Evolutionary conservation across 805 yeast genomes (phyloP).

Genomic region (Wickerhamomyces mucosus): DNA sequence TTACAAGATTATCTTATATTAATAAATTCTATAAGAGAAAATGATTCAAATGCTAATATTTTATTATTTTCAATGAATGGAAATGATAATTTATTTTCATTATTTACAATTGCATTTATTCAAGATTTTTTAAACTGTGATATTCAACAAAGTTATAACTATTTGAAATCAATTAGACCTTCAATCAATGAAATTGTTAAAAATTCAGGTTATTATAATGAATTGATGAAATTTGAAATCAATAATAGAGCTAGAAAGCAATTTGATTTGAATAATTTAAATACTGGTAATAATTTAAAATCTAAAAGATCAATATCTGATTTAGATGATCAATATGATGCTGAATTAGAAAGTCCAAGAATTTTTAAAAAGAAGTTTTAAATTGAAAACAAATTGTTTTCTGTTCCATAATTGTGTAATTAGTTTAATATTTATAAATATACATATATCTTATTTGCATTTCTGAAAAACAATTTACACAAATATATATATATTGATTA

Average conservation of each 20-base stretch:
- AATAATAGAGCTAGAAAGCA: slow-evolving; percentile 14
- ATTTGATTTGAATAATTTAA: slow-evolving; percentile 2
- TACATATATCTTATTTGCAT: too few species aligned
- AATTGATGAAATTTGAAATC: slow-evolving; percentile 14
- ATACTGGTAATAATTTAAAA: slow-evolving; percentile 4
- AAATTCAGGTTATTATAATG: slow-evolving; percentile 15
- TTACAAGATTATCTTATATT: slow-evolving; percentile 14
- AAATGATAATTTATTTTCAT: slow-evolving; percentile 17
- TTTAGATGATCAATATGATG: slow-evolving; percentile 16
- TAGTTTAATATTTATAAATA: too few species aligned
- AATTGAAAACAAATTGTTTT: too few species aligned
- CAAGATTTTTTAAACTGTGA: slow-evolving; percentile 18
- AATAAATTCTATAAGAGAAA: slow-evolving; percentile 12
- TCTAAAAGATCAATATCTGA: slow-evolving; percentile 18
- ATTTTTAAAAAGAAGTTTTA: slow-evolving; percentile 13
- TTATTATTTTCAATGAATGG: slow-evolving; percentile 20
- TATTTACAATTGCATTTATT: slow-evolving; percentile 16
- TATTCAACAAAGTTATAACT: slow-evolving; percentile 13
- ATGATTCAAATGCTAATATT: slow-evolving; percentile 19
- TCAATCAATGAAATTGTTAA: slow-evolving; percentile 15
- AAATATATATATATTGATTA: too few species aligned
- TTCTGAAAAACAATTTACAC: too few species aligned
- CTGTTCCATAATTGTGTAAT: too few species aligned
- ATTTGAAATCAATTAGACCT: slow-evolving; percentile 20
- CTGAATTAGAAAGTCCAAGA: slow-evolving; percentile 17